Percentiles rank a stretch among this genome's conserved stretches.
Evolutionary conservation across 2,329 filamentous ascomycete genomes (phyloP).

Genomic region (Capronia americana): DNA sequence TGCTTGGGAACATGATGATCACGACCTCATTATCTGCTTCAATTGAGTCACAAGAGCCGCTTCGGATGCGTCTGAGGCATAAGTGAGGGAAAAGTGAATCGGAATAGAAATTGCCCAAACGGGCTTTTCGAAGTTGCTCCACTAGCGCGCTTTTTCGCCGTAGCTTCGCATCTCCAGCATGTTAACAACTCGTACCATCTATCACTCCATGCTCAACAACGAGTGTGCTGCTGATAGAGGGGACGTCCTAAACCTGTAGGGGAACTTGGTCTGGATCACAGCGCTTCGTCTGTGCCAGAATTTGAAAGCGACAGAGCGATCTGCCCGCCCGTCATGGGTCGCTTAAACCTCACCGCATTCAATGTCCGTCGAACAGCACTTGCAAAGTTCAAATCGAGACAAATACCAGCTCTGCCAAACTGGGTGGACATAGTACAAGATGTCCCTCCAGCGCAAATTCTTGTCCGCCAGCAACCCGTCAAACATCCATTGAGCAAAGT

Average conservation of each 20-base stretch:
- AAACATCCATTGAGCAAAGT: conserved; percentile 52
- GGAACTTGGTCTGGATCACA: background rate
- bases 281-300: background rate
- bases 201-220: background rate
- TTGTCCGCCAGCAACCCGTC: conserved; percentile 63
- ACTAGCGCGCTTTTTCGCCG: conserved; percentile 31
- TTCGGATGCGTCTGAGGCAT: conserved; percentile 1
- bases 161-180: conserved; percentile 17
- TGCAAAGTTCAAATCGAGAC: conserved; percentile 46
- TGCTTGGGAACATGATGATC: conserved; percentile 29
- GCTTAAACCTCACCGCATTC: conserved; percentile 55
- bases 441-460: conserved; percentile 65
- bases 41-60: background rate
- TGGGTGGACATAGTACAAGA: conserved; percentile 65
- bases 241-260: too few species aligned
- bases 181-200: background rate
- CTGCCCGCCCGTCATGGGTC: conserved; percentile 48
- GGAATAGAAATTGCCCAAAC: conserved; percentile 14
- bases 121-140: conserved; percentile 8
- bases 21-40: conserved; percentile 19
- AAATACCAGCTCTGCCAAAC: conserved; percentile 46
- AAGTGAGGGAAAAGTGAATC: conserved; percentile 6
- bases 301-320: background rate
- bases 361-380: conserved; percentile 53
- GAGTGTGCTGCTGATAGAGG: background rate